These are phyloP conservation scores for Microbotryum lychnidis-dioicae DNA, from an alignment of 1,284 basidiomycete genomes.

Conservation along the genomic window DNA sequence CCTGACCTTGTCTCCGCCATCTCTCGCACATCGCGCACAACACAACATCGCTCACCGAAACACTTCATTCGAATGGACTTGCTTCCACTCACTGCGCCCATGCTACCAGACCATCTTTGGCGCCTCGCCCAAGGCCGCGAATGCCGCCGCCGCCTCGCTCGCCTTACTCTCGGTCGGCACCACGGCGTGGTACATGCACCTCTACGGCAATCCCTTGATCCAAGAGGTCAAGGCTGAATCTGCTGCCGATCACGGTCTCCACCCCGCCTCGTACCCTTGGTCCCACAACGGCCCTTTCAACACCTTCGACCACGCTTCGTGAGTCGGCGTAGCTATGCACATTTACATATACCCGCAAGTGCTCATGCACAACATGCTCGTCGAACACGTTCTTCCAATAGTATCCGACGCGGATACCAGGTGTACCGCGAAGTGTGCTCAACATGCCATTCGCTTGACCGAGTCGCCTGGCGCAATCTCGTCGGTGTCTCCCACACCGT, in stretches of 20 bases:
- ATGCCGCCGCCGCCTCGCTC: conserved; percentile 10
- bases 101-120: neutral
- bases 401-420: conserved; percentile 95
- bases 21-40: too few species aligned
- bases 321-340: neutral
- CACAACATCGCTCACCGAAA: too few species aligned
- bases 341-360: too few species aligned
- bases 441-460: conserved; percentile 97
- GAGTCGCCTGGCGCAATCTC: conserved; percentile 98
- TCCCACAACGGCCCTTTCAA: conserved; percentile 78
- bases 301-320: conserved; percentile 81
- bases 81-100: too few species aligned
- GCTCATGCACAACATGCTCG: conserved; percentile 9
- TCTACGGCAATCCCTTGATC: conserved; percentile 78
- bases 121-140: conserved; percentile 5
- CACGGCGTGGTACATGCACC: conserved; percentile 90
- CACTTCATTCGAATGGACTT: too few species aligned
- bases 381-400: conserved; percentile 37
- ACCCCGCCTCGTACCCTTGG: conserved; percentile 84
- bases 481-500: conserved; percentile 96
- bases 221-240: conserved; percentile 82
- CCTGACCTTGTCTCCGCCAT: too few species aligned
- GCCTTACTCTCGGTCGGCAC: conserved; percentile 64
- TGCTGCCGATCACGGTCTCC: conserved; percentile 87
- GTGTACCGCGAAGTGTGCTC: conserved; percentile 99